Evolutionary conservation across 2,329 filamentous ascomycete species (phyloP), one percentile per base, ranked within the genome.

Genomic region (Scedosporium minutisporum): DNA sequence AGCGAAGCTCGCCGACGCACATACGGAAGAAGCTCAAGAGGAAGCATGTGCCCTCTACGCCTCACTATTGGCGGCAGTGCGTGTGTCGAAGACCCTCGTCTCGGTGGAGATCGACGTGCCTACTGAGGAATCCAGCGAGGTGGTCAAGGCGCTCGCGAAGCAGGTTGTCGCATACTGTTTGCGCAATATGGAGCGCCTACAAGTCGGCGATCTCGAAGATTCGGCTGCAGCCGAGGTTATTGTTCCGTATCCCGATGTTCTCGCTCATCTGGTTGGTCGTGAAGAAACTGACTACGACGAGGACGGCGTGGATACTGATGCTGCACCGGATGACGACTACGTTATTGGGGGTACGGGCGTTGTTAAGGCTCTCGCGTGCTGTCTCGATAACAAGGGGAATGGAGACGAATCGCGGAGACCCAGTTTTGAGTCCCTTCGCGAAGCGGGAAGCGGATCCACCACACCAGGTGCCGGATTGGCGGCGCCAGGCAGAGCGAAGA

Each of bases 131-230:
- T 90, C 89, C n/a, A 91, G 89, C 62, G 95, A 97, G 72, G 85
- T 97, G 25, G 90, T 97, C 69, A 96, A 92, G 74, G 93, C 92
- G 3, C 81, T 97, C 68, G 93, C 92, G 0, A 96, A 93, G 70
- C 93, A 96, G 73, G 89, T 96, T n/a, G 88, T 97, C 53, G 93
- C 91, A 0, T 97, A 97, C 73, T 96, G 90, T 65, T 81, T 99
- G 65, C 86, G 90, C 63, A 99, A 99, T 69, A 88, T 99, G 79
- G 91, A 96, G 72, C 84, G 83, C 9, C 83, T 89, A 16, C 87
- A 90, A 10, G 85, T 91, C 64, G 81, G 85, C 64, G 76, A 76
- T 65, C 69, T 77, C 25, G 74, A 78, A 2, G 77, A 75, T 61
- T 73, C 67, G 61, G 71, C 71, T 71, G 68, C 68, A 18, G 71